Evolutionary conservation across 208 protist genomes (phyloP), one percentile per base, ranked within the genome.

Genomic region (Phytomonas francai): DNA sequence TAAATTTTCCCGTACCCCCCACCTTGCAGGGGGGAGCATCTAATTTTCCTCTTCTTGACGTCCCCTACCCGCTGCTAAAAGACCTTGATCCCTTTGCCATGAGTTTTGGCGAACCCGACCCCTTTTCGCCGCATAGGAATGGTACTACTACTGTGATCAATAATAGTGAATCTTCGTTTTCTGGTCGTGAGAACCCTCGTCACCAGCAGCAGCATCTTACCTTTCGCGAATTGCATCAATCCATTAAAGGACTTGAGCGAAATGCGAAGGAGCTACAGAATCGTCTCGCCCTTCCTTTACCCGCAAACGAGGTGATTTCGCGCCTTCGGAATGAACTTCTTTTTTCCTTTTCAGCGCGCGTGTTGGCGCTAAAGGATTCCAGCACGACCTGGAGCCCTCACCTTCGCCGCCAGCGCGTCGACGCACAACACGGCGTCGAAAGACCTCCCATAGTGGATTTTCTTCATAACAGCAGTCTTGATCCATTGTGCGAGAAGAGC

Each of bases 321-420:
- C 74, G 83, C 9, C 67, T 93, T 32, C 88, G 83, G 31, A 93
- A 93, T 63, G 84, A 91, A 32, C 65, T 91, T 19, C 71, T 93
- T 27, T 71, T 93, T 6, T 83, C 84, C 27, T 93, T 93, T 51
- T 93, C 88, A 5, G 83, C 83, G 2, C 84, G 88, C 39, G 83
- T 93, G 12, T 68, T 93, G 42, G 79, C 88, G 19, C 62, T 93
- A 62, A 78, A 83, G 27, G 76, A 84, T 45, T 56, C 64, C 22
- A 39, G 25, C 56, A 5, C 31, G 19, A 59, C 27, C 8, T 32
- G 67, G 32, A n/a, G 29, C 29, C 0, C 25, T 16, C 33, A 39
- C 16, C 59, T 3, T 28, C 67, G n/a, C 25, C 67, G n/a, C 34
- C 28, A 19, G 33, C 8, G 33, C 8, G 33, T 11, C 8, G 5